Conservation (phyloP, 495 filamentous ascomycete genomes). For the Gamarada debralockiae region DNA sequence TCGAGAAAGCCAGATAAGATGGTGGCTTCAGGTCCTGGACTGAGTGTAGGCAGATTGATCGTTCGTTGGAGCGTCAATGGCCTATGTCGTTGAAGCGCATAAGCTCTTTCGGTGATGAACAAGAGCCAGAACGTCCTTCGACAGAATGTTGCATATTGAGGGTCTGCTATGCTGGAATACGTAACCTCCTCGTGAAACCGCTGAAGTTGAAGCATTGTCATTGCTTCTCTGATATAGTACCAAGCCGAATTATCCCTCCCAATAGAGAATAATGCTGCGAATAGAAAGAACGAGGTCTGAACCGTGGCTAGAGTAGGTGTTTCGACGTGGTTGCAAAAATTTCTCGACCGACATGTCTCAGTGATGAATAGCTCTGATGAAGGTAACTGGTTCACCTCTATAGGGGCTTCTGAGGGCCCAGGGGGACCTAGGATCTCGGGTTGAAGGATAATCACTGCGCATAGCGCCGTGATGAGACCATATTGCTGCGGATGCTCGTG, state of each 20-base stretch:
- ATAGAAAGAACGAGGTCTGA: slow-evolving; percentile 35
- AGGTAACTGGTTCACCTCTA: background rate
- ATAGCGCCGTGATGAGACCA: slow-evolving; percentile 10
- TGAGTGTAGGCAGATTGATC: slow-evolving; percentile 12
- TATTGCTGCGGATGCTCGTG: slow-evolving; percentile 7
- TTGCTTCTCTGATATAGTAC: slow-evolving; percentile 24
- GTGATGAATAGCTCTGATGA: slow-evolving; percentile 6
- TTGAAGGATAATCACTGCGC: slow-evolving; percentile 9
- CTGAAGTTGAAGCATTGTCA: slow-evolving; percentile 13
- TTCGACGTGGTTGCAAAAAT: slow-evolving; percentile 8
- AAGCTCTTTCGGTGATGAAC: slow-evolving; percentile 22
- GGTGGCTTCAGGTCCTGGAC: slow-evolving; percentile 2
- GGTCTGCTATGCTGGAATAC: slow-evolving; percentile 3
- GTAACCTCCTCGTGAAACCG: slow-evolving; percentile 16
- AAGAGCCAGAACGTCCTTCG: slow-evolving; percentile 22
- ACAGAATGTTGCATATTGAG: background rate
- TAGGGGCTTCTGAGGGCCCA: no score
- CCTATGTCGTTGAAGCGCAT: slow-evolving; percentile 18
- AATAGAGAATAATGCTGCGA: slow-evolving; percentile 11
- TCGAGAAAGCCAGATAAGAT: slow-evolving; percentile 16
- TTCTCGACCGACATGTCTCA: slow-evolving; percentile 5
- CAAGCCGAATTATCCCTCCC: slow-evolving; percentile 15
- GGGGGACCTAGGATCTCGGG: slow-evolving; percentile 2
- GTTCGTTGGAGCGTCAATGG: slow-evolving; percentile 17
- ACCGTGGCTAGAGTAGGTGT: slow-evolving; percentile 5